Evolutionary conservation across 2,329 filamentous ascomycete genomes (phyloP), one percentile per base, ranked within the genome.

Genomic region (Alternaria infectoria): DNA sequence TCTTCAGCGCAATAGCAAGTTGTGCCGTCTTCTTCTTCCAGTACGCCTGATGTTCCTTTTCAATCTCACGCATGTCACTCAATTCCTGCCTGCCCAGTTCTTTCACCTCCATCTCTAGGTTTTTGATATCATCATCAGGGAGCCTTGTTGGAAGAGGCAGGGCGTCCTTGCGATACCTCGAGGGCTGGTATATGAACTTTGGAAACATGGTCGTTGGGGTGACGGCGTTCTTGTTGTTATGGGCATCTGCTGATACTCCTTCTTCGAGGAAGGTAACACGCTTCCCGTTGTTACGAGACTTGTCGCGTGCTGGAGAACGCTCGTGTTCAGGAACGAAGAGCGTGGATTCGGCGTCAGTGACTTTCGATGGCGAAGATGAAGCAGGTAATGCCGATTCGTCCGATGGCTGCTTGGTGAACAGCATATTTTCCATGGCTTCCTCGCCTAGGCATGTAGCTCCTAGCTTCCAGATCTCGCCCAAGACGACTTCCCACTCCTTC

Each of bases 381-480:
- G 7, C 30, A 7, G 49, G 11, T 12, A 17, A 17, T 3, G n/a
- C 10, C 4, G 32, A 23, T 5, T 7, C 10, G 12, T 45, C 9
- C 10, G 12, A 13, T 21, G n/a, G 58, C 44, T 62, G 47, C n/a
- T 65, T 21, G 5, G 59, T 49, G 23, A 71, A 63, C 11, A 77
- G 52, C 15, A 78, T 43, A 13, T 60, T 19, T 12, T 66, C 32
- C 69, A 78, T 74, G 0, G 26, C 50, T 4, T 60, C 59, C 45
- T 75, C 60, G 5, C 76, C 77, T 15, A 79, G 51, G 28, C 64
- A 69, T 10, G 40, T 52, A 0, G 67, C 54, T 8, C 76, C 75
- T 5, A 74, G 44, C 50, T 75, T 73, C 68, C 71, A 77, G 17
- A 79, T 75, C 62, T 79, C 74, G 19, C 71, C 71, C 3, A 75